Base-by-base conservation (phyloP, 352 stramenopile species). In the Plasmopara halstedii region DNA sequence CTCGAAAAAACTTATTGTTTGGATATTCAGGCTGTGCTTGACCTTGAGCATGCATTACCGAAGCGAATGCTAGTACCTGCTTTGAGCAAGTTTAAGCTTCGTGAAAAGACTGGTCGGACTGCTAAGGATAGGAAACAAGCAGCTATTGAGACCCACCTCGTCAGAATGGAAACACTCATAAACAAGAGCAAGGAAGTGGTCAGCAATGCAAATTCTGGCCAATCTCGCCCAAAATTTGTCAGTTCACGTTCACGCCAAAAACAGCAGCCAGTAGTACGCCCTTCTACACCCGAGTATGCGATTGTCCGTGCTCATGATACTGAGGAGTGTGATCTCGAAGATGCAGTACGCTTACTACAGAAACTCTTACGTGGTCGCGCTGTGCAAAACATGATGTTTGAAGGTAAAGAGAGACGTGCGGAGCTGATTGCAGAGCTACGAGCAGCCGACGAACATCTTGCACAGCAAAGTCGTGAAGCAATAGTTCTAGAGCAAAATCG, bases 301-400 rank as follows among this genome's bases (percentile, higher is more conserved):
- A 14, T 70, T 34, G 35, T 43, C 6, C 56, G 69, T 15, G 47
- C 46, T 3, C 52, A 37, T 14, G 63, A 68, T 6, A 27, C 34
- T 3, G 58, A 67, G 7, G 70, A 93, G 35, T 69, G 88, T 13
- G 59, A 65, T 6, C 42, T 83, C 6, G 63, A 70, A 6, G 62
- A 83, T 19, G 75, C 83, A n/a, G 65, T 93, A 9, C 62, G 81
- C 13, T 57, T 97, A 32, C 52, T 97, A 9, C 88, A 97, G 62
- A 81, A 88, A 42, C 63, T 97, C 3, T 43, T 97, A 22, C 80
- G 88, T 33, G 88, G 88, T 13, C 80, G 88, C 25, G 85, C 88
- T 19, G 83, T 96, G 17, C 88, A 97, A 65, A 97, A 96, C 51
- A 92, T 90, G 62, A 96, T 97, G 87, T 95, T 93, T 46, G 85